Conservation (phyloP, 768 basidiomycete species). For the Lactarius trivialis region DNA sequence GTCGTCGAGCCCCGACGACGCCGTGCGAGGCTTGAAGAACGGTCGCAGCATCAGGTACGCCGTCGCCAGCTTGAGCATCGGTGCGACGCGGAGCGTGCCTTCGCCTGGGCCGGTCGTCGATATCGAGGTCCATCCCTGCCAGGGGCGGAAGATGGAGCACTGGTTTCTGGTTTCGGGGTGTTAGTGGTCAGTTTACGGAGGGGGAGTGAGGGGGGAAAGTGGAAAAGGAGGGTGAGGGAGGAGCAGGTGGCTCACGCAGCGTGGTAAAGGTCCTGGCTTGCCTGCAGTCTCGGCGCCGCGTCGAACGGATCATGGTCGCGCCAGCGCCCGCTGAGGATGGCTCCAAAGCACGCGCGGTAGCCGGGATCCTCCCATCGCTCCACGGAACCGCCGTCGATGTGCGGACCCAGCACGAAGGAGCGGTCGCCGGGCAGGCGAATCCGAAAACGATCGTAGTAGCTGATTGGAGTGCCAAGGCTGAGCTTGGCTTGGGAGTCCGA, state of each 20-base stretch:
- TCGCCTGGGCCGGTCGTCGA: slow-evolving; percentile 51
- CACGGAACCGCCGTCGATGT: slow-evolving; percentile 56
- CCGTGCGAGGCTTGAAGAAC: slow-evolving; percentile 55
- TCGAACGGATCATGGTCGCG: slow-evolving; percentile 61
- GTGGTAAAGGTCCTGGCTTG: slow-evolving; percentile 30
- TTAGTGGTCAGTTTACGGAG: not conserved
- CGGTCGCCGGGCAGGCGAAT: slow-evolving; percentile 67
- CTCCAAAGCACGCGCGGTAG: slow-evolving; percentile 53
- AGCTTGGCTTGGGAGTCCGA: slow-evolving; percentile 39
- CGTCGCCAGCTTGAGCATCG: slow-evolving; percentile 58
- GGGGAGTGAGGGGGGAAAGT: not conserved
- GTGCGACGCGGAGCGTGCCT: slow-evolving; percentile 65
- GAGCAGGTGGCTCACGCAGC: slow-evolving; percentile 12
- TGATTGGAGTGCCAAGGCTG: slow-evolving; percentile 51
- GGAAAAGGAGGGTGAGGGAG: not conserved
- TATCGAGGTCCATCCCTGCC: slow-evolving; percentile 59
- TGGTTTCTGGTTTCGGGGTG: slow-evolving; percentile 14
- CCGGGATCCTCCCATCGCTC: slow-evolving; percentile 67
- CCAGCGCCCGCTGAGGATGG: slow-evolving; percentile 60
- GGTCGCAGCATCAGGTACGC: slow-evolving; percentile 70
- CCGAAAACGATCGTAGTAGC: slow-evolving; percentile 70
- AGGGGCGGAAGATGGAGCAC: slow-evolving; percentile 37
- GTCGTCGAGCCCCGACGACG: slow-evolving; percentile 30
- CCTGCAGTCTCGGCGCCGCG: slow-evolving; percentile 51
- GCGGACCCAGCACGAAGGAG: slow-evolving; percentile 60